Evolutionary conservation across 768 basidiomycete genomes (phyloP), one percentile per base, ranked within the genome.

Genomic region (Tricholomella constricta): DNA sequence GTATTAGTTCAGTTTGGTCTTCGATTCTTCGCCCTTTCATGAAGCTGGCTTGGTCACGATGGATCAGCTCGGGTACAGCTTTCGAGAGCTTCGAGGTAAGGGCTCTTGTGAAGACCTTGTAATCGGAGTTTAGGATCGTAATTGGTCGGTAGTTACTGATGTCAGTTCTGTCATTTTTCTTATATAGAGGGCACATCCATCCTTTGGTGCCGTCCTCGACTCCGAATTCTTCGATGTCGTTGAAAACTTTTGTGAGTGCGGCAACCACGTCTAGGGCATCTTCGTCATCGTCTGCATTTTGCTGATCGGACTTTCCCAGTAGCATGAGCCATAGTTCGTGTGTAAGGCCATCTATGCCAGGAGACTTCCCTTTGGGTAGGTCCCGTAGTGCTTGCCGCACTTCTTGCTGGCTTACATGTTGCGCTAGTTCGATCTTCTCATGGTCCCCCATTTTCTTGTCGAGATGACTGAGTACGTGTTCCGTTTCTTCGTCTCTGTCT

Each of bases 141-240:
- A 78, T 74, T 0, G 73, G 75, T 0, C 69, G 0, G 43, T 77
- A 76, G 55, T 72, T 75, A 14, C 32, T 62, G 0, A 75, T 72
- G 1, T 66, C 52, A 0, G 42, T 45, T 1, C 20, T 35, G 19
- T 73, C 70, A 3, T 65, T 68, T 36, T 78, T 78, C 35, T 79
- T 79, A 48, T 72, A 78, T 1, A 79, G 20, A 14, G 55, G 57
- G 55, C 43, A 51, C 50, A 51, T 27, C 43, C 46, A 46, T 25
- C 55, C 55, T 14, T 42, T 12, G 12, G 45, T 50, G 4, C 10
- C 17, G 6, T 23, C 11, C 1, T 2, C 17, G 4, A 51, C 23
- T 12, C 46, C 43, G 22, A 36, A 2, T 20, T 6, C 6, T 17
- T 49, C 40, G 1, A 57, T 57, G 17, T 57, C 48, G 6, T 58